phyloP scores from a whole-genome alignment of 805 yeast species.

The Teunomyces cretensis region DNA sequence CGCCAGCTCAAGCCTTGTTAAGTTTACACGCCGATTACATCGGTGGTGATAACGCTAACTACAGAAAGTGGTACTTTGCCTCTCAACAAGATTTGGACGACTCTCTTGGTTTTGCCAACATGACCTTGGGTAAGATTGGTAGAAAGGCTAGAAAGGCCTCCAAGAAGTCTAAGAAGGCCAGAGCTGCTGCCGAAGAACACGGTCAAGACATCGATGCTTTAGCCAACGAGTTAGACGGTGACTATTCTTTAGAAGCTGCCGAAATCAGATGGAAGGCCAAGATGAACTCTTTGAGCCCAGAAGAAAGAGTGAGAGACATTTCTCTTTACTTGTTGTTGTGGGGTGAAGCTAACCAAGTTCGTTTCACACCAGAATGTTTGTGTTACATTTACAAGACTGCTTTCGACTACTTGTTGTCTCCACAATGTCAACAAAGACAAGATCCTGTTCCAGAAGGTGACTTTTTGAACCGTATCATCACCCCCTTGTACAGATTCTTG shows the following conservation, averaged over 20 bases:
- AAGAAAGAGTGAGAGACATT: slow-evolving; percentile 77
- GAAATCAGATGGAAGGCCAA: slow-evolving; percentile 86
- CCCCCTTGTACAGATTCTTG: slow-evolving; percentile 81
- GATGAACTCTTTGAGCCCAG: slow-evolving; percentile 70
- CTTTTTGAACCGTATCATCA: slow-evolving; percentile 84
- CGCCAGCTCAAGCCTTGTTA: slow-evolving; percentile 81
- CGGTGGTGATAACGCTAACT: slow-evolving; percentile 85
- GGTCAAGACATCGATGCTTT: slow-evolving; percentile 61
- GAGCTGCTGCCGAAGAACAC: slow-evolving; percentile 64
- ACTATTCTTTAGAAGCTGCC: slow-evolving; percentile 76
- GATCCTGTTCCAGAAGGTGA: slow-evolving; percentile 89
- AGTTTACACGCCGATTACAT: slow-evolving; percentile 84
- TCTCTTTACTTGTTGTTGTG: slow-evolving; percentile 74
- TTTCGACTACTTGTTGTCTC: slow-evolving; percentile 81
- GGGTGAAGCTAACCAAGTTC: slow-evolving; percentile 93
- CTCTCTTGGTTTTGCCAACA: slow-evolving; percentile 77
- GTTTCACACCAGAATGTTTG: slow-evolving; percentile 80
- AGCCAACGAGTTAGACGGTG: slow-evolving; percentile 75
- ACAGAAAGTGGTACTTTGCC: slow-evolving; percentile 86
- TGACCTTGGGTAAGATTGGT: slow-evolving; percentile 72
- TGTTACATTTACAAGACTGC: slow-evolving; percentile 97
- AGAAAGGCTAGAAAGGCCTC: slow-evolving; percentile 79
- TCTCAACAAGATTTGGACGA: slow-evolving; percentile 87
- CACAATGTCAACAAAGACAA: slow-evolving; percentile 83
- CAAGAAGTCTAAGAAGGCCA: slow-evolving; percentile 76